Conservation (phyloP, 192 early-diverging fungal genomes). For the Mycoemilia scoparia region DNA sequence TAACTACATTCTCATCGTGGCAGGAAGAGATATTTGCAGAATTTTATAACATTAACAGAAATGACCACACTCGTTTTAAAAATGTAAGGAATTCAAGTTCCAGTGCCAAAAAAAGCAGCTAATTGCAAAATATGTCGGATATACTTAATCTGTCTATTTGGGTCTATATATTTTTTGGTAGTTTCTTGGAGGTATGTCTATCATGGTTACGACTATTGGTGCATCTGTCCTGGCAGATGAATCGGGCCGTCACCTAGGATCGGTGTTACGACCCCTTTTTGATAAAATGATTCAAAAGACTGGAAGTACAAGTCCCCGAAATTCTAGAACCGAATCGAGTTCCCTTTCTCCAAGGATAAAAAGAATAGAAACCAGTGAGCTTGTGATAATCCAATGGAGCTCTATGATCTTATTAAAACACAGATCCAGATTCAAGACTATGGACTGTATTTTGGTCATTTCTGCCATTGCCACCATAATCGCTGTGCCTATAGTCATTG, state of each 20-base stretch:
- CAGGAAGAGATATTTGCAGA: slow-evolving; percentile 34
- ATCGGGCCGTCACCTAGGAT: slow-evolving; percentile 16
- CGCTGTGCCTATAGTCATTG: slow-evolving; percentile 8
- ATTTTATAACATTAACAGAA: slow-evolving; percentile 13
- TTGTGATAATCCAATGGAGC: no score
- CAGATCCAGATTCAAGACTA: no score
- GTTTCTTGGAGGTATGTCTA: slow-evolving; percentile 22
- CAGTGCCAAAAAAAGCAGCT: no score
- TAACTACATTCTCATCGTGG: slow-evolving; percentile 72
- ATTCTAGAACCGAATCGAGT: no score
- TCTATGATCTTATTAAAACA: no score
- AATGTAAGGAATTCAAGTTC: no score
- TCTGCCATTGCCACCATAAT: slow-evolving; percentile 1
- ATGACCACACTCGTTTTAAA: slow-evolving; percentile 10
- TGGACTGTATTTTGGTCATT: slow-evolving; percentile 6
- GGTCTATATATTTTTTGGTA: no score
- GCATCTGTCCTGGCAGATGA: slow-evolving; percentile 12
- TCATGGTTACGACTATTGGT: slow-evolving; percentile 11
- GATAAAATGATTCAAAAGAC: neutral
- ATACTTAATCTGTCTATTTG: no score
- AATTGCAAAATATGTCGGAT: no score
- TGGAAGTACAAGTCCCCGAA: no score
- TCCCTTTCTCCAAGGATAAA: no score
- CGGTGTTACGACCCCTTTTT: slow-evolving; percentile 6
- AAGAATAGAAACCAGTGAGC: slow-evolving; percentile 9